A percentile compares a stretch with the other conserved stretches of the same genome.
phyloP scores from a whole-genome alignment of 2,329 filamentous ascomycete species.

The Fusarium setosum region DNA sequence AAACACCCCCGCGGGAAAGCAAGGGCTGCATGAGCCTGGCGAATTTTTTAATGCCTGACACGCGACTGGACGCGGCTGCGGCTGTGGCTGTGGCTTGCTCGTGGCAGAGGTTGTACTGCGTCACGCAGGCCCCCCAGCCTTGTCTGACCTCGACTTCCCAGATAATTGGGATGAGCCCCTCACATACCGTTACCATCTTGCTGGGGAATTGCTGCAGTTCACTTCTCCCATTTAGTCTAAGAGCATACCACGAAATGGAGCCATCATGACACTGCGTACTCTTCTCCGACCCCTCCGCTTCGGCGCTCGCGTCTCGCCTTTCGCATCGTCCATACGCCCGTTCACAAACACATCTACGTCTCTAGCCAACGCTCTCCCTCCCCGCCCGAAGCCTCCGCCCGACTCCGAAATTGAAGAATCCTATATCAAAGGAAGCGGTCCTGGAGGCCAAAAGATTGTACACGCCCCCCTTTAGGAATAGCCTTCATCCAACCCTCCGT shows the following conservation, averaged over 20 bases:
- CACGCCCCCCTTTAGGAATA: not conserved
- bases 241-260: not conserved
- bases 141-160: constrained; percentile 9
- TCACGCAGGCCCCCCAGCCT: constrained; percentile 5
- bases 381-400: constrained; percentile 76
- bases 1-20: not conserved
- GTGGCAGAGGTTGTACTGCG: constrained; percentile 15
- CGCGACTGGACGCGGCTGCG: constrained; percentile 4
- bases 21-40: not conserved
- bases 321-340: constrained; percentile 25
- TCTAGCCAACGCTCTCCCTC: constrained; percentile 71
- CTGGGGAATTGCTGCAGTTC: not conserved
- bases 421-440: constrained; percentile 91
- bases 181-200: not conserved
- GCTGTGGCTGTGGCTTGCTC: constrained; percentile 32
- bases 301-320: not conserved
- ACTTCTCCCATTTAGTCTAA: rapidly evolving
- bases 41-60: not conserved
- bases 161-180: constrained; percentile 10
- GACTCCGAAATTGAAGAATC: constrained; percentile 85
- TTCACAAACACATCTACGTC: constrained; percentile 47
- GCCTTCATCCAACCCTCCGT: not conserved
- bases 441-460: constrained; percentile 96
- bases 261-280: constrained; percentile 11
- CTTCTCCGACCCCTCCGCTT: constrained; percentile 18